A percentile compares a stretch with the other conserved stretches of the same genome.
These are phyloP conservation scores for Daldinia loculata DNA, from an alignment of 495 filamentous ascomycete genomes.

Conservation along the genomic window DNA sequence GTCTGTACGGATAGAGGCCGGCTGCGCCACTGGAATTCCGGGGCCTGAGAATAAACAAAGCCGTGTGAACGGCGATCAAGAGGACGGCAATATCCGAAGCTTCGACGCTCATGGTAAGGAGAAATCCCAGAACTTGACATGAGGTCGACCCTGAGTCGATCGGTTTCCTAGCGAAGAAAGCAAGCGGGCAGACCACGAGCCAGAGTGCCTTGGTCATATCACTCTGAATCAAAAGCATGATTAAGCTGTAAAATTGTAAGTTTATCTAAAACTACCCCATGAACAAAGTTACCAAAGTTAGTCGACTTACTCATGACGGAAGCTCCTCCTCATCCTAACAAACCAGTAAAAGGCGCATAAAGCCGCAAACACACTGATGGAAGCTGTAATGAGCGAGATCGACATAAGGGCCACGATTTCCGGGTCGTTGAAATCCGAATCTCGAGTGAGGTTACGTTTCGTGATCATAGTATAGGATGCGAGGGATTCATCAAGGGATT, in stretches of 20 bases:
- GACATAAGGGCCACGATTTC: slow-evolving; percentile 38
- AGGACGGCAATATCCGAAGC: slow-evolving; percentile 74
- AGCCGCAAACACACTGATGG: slow-evolving; percentile 62
- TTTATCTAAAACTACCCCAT: slow-evolving; percentile 5
- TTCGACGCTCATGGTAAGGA: slow-evolving; percentile 69
- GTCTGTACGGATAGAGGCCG: slow-evolving; percentile 72
- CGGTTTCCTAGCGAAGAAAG: slow-evolving; percentile 56
- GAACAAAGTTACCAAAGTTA: not conserved
- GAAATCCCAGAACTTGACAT: slow-evolving; percentile 74
- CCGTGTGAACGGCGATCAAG: slow-evolving; percentile 75
- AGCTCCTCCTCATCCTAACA: slow-evolving; percentile 73
- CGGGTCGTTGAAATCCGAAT: slow-evolving; percentile 4
- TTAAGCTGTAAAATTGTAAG: slow-evolving; percentile 60
- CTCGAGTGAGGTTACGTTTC: slow-evolving; percentile 7
- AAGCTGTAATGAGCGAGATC: slow-evolving; percentile 47
- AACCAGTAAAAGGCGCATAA: slow-evolving; percentile 74
- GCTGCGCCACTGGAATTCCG: slow-evolving; percentile 45
- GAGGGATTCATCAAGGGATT: slow-evolving; percentile 20
- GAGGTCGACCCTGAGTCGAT: slow-evolving; percentile 61
- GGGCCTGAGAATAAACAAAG: slow-evolving; percentile 71
- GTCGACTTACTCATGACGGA: slow-evolving; percentile 74
- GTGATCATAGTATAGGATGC: slow-evolving; percentile 1
- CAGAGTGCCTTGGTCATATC: slow-evolving; percentile 73
- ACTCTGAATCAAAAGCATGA: slow-evolving; percentile 74
- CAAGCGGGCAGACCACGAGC: slow-evolving; percentile 69